phyloP scores from a whole-genome alignment of 75 land plant genomes.

The Adiantum capillusveneris region DNA sequence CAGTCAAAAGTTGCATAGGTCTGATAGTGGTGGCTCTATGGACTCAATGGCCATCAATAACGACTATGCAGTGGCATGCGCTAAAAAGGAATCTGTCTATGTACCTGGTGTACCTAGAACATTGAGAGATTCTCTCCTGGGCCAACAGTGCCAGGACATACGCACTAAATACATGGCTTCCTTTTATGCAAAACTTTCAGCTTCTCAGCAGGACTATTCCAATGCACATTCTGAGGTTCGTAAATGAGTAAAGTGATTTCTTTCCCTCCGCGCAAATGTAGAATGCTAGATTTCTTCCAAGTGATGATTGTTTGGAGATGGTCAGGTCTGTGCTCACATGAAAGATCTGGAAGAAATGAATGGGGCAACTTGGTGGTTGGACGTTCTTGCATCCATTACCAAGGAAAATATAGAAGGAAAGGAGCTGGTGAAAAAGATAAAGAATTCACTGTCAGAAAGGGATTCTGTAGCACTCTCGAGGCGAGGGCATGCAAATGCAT shows the following conservation, averaged over 20 bases:
- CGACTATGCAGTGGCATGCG: too few relatives aligned
- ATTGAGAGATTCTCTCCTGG: constrained; percentile 29
- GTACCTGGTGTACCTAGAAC: constrained; percentile 15
- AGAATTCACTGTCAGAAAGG: constrained; percentile 32
- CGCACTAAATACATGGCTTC: constrained; percentile 59
- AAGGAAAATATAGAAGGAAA: constrained; percentile 7
- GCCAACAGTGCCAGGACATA: constrained; percentile 48
- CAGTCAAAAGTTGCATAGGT: neutral
- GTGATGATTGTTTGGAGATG: neutral
- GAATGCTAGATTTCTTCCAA: constrained; percentile 2
- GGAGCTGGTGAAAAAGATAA: constrained; percentile 61
- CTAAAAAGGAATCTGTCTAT: too few relatives aligned
- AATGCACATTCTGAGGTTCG: constrained; percentile 55
- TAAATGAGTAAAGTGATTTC: neutral
- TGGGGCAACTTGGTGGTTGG: constrained; percentile 67
- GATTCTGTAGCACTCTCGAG: constrained; percentile 17
- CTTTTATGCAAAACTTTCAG: constrained; percentile 54
- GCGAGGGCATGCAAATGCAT: constrained; percentile 28
- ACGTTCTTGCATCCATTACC: constrained; percentile 51
- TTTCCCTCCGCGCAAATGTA: too few relatives aligned
- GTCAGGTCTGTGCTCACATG: constrained; percentile 28
- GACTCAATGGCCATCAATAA: neutral
- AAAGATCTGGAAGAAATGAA: constrained; percentile 16
- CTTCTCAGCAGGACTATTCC: constrained; percentile 64
- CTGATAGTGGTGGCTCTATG: neutral